These are phyloP conservation scores for Crithidia mellificae DNA, from an alignment of 208 protist genomes.

Conservation along the genomic window DNA sequence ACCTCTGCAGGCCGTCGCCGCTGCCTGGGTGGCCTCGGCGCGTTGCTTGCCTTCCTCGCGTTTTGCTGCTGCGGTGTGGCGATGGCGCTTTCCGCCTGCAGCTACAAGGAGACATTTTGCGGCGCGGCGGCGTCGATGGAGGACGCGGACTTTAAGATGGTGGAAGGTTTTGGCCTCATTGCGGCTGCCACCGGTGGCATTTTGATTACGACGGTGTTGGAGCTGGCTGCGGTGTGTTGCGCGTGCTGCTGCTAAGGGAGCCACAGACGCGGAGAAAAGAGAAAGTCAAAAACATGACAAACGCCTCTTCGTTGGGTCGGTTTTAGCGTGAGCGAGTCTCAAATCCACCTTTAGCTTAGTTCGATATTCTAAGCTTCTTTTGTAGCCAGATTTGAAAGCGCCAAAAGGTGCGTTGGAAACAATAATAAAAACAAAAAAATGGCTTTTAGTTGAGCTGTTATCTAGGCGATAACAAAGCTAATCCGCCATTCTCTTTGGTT, in stretches of 20 bases:
- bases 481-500: no score
- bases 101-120: slow-evolving; percentile 5
- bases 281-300: no score
- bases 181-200: slow-evolving; percentile 25
- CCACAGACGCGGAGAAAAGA: no score
- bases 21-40: not conserved
- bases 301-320: no score
- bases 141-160: slow-evolving; percentile 11
- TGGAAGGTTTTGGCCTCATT: slow-evolving; percentile 34
- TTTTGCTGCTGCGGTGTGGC: slow-evolving; percentile 10
- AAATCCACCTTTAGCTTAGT: no score
- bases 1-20: not conserved
- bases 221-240: slow-evolving; percentile 10
- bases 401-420: no score
- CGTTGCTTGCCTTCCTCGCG: slow-evolving; percentile 1
- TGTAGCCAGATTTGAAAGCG: no score
- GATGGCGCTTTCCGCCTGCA: slow-evolving; percentile 4
- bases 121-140: slow-evolving; percentile 1
- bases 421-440: no score
- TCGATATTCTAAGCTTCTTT: no score
- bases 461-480: no score
- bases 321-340: no score
- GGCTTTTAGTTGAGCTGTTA: no score
- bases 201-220: slow-evolving; percentile 6
- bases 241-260: not conserved